phyloP scores from a whole-genome alignment of 352 stramenopile genomes.

The Globisporangium megalacanthum region DNA sequence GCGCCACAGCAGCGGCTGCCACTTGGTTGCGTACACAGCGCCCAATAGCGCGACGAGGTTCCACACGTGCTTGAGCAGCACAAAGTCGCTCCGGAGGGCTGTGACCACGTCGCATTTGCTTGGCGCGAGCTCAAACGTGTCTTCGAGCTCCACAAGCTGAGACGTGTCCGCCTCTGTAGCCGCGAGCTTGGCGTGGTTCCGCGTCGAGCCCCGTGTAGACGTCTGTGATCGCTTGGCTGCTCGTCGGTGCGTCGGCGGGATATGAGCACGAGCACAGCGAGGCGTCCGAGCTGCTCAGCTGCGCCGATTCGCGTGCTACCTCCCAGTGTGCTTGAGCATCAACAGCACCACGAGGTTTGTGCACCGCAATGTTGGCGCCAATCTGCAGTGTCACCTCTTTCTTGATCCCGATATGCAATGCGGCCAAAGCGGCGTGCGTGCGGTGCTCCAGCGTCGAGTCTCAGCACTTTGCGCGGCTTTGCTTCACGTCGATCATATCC shows the following conservation, averaged over 20 bases:
- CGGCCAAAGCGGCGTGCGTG: too few species aligned
- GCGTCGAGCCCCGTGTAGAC: conserved; percentile 86
- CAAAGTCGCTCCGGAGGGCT: conserved; percentile 81
- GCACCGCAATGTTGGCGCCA: too few species aligned
- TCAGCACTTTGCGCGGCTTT: too few species aligned
- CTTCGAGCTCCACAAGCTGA: conserved; percentile 87
- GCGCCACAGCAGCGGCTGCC: conserved; percentile 85
- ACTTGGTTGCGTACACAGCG: conserved; percentile 66
- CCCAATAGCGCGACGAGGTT: conserved; percentile 89
- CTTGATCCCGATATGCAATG: too few species aligned
- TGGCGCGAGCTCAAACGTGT: conserved; percentile 92
- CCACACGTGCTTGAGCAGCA: conserved; percentile 90
- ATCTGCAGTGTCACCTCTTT: too few species aligned
- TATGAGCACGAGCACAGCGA: too few species aligned
- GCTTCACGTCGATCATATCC: too few species aligned
- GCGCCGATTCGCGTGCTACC: too few species aligned
- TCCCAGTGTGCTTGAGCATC: too few species aligned
- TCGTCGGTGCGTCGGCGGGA: conserved; percentile 19
- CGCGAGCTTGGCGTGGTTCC: conserved; percentile 73
- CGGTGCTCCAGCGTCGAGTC: too few species aligned
- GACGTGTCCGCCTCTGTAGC: conserved; percentile 79
- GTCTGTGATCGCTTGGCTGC: conserved; percentile 32
- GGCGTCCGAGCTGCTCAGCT: too few species aligned
- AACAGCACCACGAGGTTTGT: too few species aligned
- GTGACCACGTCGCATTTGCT: conserved; percentile 80